These are phyloP conservation scores for Naumovozyma baii DNA, from an alignment of 805 yeast genomes.

Conservation along the genomic window DNA sequence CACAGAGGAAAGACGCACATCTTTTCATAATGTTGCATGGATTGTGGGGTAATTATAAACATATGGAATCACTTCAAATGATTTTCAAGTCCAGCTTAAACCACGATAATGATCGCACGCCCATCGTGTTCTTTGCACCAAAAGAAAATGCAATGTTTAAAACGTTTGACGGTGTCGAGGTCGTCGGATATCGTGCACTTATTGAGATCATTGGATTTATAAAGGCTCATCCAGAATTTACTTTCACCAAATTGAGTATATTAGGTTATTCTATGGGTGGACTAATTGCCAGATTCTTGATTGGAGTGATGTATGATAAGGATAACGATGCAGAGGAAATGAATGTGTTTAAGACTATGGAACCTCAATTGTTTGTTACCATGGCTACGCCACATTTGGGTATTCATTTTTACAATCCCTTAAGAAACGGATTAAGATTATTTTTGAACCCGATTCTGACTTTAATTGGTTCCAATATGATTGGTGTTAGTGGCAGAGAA, in stretches of 20 bases:
- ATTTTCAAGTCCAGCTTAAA: slow-evolving; percentile 32
- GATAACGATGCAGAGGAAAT: slow-evolving; percentile 28
- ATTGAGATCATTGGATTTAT: slow-evolving; percentile 49
- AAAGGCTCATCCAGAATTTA: slow-evolving; percentile 24
- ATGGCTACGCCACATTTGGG: slow-evolving; percentile 79
- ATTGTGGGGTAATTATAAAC: slow-evolving; percentile 60
- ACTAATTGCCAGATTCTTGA: slow-evolving; percentile 64
- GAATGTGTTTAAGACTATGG: slow-evolving; percentile 41
- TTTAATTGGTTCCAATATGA: slow-evolving; percentile 41
- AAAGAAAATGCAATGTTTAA: slow-evolving; percentile 56
- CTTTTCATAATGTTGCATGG: slow-evolving; percentile 72
- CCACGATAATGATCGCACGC: slow-evolving; percentile 31
- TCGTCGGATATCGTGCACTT: slow-evolving; percentile 61
- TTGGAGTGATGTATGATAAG: slow-evolving; percentile 55
- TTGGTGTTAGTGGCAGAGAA: slow-evolving; percentile 68
- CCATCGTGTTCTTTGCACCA: slow-evolving; percentile 38
- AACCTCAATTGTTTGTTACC: slow-evolving; percentile 55
- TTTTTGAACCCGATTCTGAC: slow-evolving; percentile 32
- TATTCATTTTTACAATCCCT: slow-evolving; percentile 38
- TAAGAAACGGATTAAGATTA: slow-evolving; percentile 19
- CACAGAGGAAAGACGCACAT: slow-evolving; percentile 32
- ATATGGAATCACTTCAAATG: slow-evolving; percentile 41
- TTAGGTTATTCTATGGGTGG: slow-evolving; percentile 92
- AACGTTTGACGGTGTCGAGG: slow-evolving; percentile 78
- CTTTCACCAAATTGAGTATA: slow-evolving; percentile 46